Evolutionary conservation across 257 asterid genomes (phyloP).

Genomic region (Cynanchum wilfordii): DNA sequence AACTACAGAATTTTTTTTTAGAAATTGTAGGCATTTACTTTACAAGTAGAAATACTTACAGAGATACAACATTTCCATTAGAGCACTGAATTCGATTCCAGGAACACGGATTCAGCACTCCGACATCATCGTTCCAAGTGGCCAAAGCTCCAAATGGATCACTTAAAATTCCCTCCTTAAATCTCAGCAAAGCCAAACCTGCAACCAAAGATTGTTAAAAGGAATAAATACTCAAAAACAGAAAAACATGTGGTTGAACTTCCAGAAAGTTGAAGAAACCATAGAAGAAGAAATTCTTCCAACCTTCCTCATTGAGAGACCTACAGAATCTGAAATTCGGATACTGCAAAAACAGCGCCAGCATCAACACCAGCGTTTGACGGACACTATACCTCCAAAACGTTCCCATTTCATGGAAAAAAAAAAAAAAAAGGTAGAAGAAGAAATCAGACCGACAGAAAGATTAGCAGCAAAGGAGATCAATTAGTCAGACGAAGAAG

Average conservation of each 20-base stretch:
- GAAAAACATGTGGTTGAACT: neutral
- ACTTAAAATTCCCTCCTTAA: slow-evolving; percentile 42
- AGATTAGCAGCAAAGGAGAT: slow-evolving; percentile 16
- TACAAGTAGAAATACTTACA: slow-evolving; percentile 50
- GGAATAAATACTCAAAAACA: neutral
- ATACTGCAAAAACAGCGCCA: slow-evolving; percentile 20
- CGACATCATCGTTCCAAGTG: slow-evolving; percentile 59
- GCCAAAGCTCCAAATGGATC: slow-evolving; percentile 66
- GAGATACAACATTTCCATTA: slow-evolving; percentile 47
- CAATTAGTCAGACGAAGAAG: slow-evolving; percentile 13
- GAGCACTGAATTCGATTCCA: slow-evolving; percentile 82
- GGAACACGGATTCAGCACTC: slow-evolving; percentile 57
- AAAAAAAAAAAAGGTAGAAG: slow-evolving; percentile 6
- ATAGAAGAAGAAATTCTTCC: slow-evolving; percentile 7
- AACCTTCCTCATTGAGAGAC: slow-evolving; percentile 66
- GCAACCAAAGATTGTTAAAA: slow-evolving; percentile 9
- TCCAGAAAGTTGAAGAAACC: neutral
- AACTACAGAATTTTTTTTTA: too few relatives aligned
- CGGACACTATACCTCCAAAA: slow-evolving; percentile 23
- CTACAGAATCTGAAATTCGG: slow-evolving; percentile 26
- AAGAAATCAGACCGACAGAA: neutral
- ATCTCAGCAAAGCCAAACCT: slow-evolving; percentile 69
- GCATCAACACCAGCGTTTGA: slow-evolving; percentile 13
- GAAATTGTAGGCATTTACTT: neutral
- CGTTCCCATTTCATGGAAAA: slow-evolving; percentile 23